Evolutionary conservation across 2,329 filamentous ascomycete species (phyloP), one percentile per base, ranked within the genome.

Genomic region (Colletotrichum cuscutae): DNA sequence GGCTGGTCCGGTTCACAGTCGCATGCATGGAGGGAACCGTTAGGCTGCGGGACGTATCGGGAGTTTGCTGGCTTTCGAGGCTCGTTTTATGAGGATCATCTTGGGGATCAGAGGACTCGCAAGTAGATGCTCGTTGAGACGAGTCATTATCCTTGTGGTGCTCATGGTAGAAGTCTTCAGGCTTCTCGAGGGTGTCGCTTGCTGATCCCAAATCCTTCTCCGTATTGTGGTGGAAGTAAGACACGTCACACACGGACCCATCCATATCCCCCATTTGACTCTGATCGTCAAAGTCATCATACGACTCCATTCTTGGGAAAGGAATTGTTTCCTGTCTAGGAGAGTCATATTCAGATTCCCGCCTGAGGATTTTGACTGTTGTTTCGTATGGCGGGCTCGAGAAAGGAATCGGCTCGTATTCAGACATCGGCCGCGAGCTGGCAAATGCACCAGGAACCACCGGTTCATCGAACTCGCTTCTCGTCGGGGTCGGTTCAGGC

Each of bases 341-440:
- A 68, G 68, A 65, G n/a, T 75, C 72, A 62, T 75, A 84, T 61
- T 84, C 83, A 59, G 81, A 81, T 65, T 85, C 84, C 59, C 84
- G 85, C 9, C 86, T 84, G 37, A 89, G 77, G 54, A 89, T 86
- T 5, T 86, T 86, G 64, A 89, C 85, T 22, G 85, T 87, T 11
- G 86, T 86, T 74, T 85, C 82, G 62, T 84, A 80, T n/a, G 82
- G 77, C 19, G 80, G 76, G 28, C 82, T 79, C 15, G 77, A 77
- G 68, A 81, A 84, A 11, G 85, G 83, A 60, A 80, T 79, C n/a
- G 82, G 81, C 71, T 86, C 82, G 58, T 85, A 85, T 42, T 81
- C 79, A 12, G 56, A 71, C 12, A 62, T 59, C 19, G 70, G 70
- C 35, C 66, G 66, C n/a, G 70, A 65, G 8, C 13, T 58, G n/a